These are phyloP conservation scores for Cenococcum geophilum DNA, from an alignment of 495 filamentous ascomycete genomes.

Conservation along the genomic window DNA sequence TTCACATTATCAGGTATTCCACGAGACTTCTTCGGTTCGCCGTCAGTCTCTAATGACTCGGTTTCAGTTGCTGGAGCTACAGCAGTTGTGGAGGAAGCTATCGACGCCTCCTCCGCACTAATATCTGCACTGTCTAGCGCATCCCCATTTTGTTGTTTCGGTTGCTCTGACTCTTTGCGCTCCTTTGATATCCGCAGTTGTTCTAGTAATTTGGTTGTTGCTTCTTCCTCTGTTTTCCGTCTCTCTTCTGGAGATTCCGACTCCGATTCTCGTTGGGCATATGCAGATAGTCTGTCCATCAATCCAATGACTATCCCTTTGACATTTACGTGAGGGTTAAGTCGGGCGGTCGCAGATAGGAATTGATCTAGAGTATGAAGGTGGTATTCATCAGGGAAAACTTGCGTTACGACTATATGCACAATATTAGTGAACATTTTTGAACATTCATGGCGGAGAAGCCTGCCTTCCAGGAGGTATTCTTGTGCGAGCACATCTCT, in stretches of 20 bases:
- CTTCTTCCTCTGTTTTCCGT: conserved; percentile 75
- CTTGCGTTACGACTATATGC: conserved; percentile 84
- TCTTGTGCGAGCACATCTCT: conserved; percentile 95
- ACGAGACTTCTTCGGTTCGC: conserved; percentile 50
- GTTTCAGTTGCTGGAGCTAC: conserved; percentile 31
- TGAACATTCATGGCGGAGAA: background rate
- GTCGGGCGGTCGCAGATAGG: conserved; percentile 78
- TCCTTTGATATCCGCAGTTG: conserved; percentile 67
- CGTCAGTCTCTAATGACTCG: conserved; percentile 36
- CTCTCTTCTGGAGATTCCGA: conserved; percentile 62
- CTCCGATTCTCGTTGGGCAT: conserved; percentile 82
- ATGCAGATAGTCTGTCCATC: conserved; percentile 92
- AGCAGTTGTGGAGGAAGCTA: conserved; percentile 17
- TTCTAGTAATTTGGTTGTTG: conserved; percentile 66
- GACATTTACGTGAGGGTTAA: conserved; percentile 93
- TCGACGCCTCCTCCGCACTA: conserved; percentile 15
- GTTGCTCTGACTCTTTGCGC: conserved; percentile 36
- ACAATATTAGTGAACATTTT: conserved; percentile 4
- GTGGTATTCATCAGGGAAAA: conserved; percentile 98
- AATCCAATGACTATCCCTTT: conserved; percentile 97
- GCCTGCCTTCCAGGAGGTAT: conserved; percentile 80
- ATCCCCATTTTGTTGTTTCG: conserved; percentile 45
- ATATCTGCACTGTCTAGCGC: conserved; percentile 39
- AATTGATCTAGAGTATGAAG: conserved; percentile 93
- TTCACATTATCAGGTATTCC: conserved; percentile 77